phyloP scores from a whole-genome alignment of 768 basidiomycete genomes.

The Phanerochaete sordida region DNA sequence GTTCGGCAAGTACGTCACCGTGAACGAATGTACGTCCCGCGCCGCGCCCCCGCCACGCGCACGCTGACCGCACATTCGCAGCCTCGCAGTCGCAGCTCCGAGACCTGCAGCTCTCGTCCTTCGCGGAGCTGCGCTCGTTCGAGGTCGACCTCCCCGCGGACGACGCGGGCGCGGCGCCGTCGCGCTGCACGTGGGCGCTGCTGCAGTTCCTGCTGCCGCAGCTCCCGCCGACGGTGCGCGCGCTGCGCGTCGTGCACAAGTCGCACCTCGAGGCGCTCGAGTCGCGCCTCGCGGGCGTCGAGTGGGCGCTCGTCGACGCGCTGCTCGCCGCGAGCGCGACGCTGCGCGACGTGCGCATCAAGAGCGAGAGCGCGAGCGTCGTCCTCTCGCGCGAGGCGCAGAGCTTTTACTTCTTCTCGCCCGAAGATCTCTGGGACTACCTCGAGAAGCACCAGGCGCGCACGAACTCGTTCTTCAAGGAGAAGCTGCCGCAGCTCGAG shows the following conservation, averaged over 20 bases:
- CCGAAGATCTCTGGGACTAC: constrained; percentile 6
- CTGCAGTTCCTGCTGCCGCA: constrained; percentile 12
- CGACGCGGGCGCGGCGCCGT: constrained; percentile 6
- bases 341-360: not conserved
- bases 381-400: not conserved
- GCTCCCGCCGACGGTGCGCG: constrained; percentile 2
- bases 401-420: constrained; percentile 2
- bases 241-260: constrained; percentile 10
- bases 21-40: not conserved
- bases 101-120: constrained; percentile 11
- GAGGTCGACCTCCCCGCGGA: constrained; percentile 8
- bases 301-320: not conserved
- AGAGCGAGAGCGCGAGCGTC: not conserved
- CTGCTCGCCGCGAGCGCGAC: not conserved
- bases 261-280: constrained; percentile 12
- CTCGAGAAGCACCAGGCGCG: not conserved
- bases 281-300: constrained; percentile 8
- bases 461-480: not conserved
- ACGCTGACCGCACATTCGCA: not conserved
- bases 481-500: not conserved
- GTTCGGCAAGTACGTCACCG: not conserved
- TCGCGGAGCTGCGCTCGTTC: constrained; percentile 7
- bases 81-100: not conserved
- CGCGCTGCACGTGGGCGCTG: constrained; percentile 16
- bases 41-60: not conserved